Base-by-base conservation (phyloP, 805 yeast genomes). In the Lipomyces spencermartinsiae region DNA sequence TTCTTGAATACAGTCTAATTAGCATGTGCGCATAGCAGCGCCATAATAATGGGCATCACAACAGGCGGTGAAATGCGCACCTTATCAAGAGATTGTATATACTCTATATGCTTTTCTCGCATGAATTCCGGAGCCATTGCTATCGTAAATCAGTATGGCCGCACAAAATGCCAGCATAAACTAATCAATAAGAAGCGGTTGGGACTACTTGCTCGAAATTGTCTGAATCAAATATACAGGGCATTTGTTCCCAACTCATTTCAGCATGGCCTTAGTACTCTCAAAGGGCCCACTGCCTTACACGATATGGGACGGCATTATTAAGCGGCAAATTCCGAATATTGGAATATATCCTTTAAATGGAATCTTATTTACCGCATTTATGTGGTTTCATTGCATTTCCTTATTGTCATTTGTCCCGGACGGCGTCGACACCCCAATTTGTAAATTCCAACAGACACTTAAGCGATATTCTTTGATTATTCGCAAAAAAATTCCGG, bases 61-160 rank as follows among this genome's bases (percentile, higher is more conserved):
- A 25, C 29, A 25, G 29, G 29, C 29, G 29, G 29, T 25, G 29
- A 25, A 25, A 25, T 25, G 29, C 76, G 8, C 65, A 76, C 79
- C 37, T 70, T 79, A 72, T 89, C 88, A 56, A 89, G 78, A 1
- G 85, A 78, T 65, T 82, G 80, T 39, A 90, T 83, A 76, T 87
- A 90, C 25, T 78, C 76, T 25, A 89, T 81, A 75, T 90, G 94
- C 74, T 86, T 85, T n/a, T 84, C 82, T 64, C 78, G 80, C 19
- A 66, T 62, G 59, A 78, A 75, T 46, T 63, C 62, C 63, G 57
- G 59, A 5, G 66, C 65, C 71, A 67, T 67, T 29, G 34, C 12
- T 4, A 25, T 39, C 54, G 12, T 16, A 14, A 1, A 19, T 12
- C 14, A 14, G 10, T 54, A 31, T 31, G 16, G 19, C 34, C 25